Conservation (phyloP, 2,329 filamentous ascomycete genomes). For the Neurospora sp. region DNA sequence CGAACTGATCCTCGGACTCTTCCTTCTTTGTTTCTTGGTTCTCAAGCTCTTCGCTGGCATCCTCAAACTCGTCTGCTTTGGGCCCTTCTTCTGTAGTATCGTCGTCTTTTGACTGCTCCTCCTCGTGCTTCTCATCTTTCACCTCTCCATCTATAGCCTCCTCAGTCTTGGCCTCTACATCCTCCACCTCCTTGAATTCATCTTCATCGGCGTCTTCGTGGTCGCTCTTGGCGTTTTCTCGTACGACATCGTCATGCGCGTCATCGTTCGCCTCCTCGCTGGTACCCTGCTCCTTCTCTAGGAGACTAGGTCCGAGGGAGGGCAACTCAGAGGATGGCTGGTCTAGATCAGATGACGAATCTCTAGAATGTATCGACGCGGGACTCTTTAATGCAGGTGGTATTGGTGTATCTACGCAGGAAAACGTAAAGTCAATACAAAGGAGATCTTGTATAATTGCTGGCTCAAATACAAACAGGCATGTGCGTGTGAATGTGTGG, state of each 20-base stretch:
- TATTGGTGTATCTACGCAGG: slow-evolving; percentile 28
- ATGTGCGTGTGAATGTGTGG: slow-evolving; percentile 1
- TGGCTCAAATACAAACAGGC: slow-evolving; percentile 8
- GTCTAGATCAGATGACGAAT: background rate
- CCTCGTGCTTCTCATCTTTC: background rate
- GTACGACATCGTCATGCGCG: background rate
- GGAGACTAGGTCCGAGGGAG: background rate
- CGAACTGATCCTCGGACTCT: background rate
- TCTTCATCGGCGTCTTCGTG: background rate
- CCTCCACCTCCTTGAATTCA: background rate
- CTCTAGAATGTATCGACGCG: background rate
- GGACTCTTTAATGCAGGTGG: slow-evolving; percentile 23
- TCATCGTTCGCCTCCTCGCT: background rate
- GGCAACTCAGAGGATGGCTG: background rate
- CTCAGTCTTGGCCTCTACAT: background rate
- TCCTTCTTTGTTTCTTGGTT: background rate
- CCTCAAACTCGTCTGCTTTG: background rate
- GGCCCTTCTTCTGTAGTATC: background rate
- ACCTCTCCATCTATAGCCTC: background rate
- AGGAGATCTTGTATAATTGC: slow-evolving; percentile 11
- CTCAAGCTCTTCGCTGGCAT: background rate
- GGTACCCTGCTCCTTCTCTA: background rate
- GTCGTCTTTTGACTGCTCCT: background rate
- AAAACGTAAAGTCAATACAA: slow-evolving; percentile 24
- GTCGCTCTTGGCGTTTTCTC: background rate